These are phyloP conservation scores for Pseudogymnoascus sp. DNA, from an alignment of 2,329 filamentous ascomycete genomes.

Conservation along the genomic window DNA sequence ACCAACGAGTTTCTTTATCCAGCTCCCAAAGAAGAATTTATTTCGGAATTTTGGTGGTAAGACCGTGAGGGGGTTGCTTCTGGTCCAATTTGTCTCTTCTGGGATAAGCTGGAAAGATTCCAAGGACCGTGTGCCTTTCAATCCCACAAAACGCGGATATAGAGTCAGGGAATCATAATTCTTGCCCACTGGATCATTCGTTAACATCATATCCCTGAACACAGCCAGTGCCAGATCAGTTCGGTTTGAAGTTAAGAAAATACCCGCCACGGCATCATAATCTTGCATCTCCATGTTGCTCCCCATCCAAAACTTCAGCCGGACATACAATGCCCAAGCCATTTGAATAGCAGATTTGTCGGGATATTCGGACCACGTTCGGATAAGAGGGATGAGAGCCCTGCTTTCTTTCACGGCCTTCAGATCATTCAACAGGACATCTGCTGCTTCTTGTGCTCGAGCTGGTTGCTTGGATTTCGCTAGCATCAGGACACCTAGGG, in stretches of 20 bases:
- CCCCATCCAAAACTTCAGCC: constrained; percentile 54
- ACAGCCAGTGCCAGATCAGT: constrained; percentile 62
- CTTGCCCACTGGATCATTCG: constrained; percentile 13
- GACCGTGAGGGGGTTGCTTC: constrained; percentile 33
- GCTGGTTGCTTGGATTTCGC: constrained; percentile 50
- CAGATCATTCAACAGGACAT: constrained; percentile 41
- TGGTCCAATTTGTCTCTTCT: constrained; percentile 30
- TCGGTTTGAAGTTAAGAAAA: constrained; percentile 59
- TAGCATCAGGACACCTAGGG: constrained; percentile 59
- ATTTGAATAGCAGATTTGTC: constrained; percentile 41
- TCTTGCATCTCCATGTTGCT: constrained; percentile 59
- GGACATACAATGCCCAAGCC: constrained; percentile 62
- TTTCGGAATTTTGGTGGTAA: constrained; percentile 52
- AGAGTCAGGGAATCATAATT: constrained; percentile 21
- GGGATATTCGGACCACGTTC: constrained; percentile 47
- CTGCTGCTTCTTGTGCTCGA: constrained; percentile 49
- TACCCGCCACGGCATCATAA: constrained; percentile 66
- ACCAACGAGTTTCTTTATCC: constrained; percentile 77
- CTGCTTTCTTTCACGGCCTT: constrained; percentile 42
- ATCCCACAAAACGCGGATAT: constrained; percentile 14
- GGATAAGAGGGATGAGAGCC: constrained; percentile 61
- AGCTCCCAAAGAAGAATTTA: constrained; percentile 78
- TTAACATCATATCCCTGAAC: constrained; percentile 80
- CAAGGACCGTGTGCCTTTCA: constrained; percentile 14
- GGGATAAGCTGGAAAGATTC: constrained; percentile 18